These are phyloP conservation scores for Penicillium brevicompactum DNA, from an alignment of 2,329 filamentous ascomycete genomes.

Conservation along the genomic window DNA sequence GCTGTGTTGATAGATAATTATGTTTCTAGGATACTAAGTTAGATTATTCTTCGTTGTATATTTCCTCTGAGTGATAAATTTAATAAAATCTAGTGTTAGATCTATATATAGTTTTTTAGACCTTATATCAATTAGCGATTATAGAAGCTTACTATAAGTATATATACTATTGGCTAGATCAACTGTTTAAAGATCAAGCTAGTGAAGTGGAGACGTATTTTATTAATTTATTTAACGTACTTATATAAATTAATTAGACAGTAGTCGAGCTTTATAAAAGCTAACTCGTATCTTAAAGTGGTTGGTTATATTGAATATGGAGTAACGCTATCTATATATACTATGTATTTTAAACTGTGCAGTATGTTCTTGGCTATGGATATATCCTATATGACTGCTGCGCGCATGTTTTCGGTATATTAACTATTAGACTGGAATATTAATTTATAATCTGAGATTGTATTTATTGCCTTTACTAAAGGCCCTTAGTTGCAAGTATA, in stretches of 20 bases:
- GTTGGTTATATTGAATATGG: constrained; percentile 14
- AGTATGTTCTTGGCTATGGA: constrained; percentile 23
- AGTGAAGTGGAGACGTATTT: neutral
- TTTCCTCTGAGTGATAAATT: neutral
- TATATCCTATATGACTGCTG: constrained; percentile 26
- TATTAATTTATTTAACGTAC: neutral
- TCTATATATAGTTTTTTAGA: constrained; percentile 1
- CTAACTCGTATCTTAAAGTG: constrained; percentile 9
- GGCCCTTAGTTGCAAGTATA: constrained; percentile 19
- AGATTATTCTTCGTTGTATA: neutral
- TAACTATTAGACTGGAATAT: constrained; percentile 13
- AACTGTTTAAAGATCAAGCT: too few species aligned
- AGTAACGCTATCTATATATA: constrained; percentile 23
- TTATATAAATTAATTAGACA: constrained; percentile 1
- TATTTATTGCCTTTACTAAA: constrained; percentile 17
- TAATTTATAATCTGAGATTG: constrained; percentile 19
- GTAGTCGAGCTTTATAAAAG: neutral
- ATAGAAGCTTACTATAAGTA: neutral
- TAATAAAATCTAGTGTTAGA: constrained; percentile 4
- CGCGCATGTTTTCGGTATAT: constrained; percentile 19
- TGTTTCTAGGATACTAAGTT: constrained; percentile 18
- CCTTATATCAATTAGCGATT: constrained; percentile 2
- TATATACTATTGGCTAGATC: too few species aligned
- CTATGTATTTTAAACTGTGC: constrained; percentile 16
- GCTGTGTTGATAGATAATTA: constrained; percentile 24